Evolutionary conservation across 1,139 yeast genomes (phyloP), one percentile per base, ranked within the genome.

Genomic region (Yamadazyma sp.): DNA sequence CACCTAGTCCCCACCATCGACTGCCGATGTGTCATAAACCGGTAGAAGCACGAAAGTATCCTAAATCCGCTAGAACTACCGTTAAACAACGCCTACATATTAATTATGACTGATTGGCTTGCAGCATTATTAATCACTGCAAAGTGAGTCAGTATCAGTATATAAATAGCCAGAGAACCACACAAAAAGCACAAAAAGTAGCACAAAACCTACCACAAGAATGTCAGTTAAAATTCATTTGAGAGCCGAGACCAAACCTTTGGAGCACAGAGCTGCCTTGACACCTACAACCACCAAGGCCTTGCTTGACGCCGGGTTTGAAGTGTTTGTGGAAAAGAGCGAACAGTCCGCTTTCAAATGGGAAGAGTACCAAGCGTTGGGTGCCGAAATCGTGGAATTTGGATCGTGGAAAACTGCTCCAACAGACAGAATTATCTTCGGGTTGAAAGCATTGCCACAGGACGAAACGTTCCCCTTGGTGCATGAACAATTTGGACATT

Each of bases 401-500:
- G 96, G 95, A 30, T 86, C 96, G 5, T 92, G 98, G 99, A 79
- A 77, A 51, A 58, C 69, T 38, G 98, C 98, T 33, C 98, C 98
- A 47, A 75, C 75, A 51, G 95, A 91, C 53, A 79, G 97, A 61
- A 80, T 91, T 46, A 87, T 94, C 51, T 74, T 87, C 54, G 99
- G 98, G 1, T 80, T 94, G 67, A 92, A 92, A 70, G 98, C 94
- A 66, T 76, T 92, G 60, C 97, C 96, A n/a, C n/a, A n/a, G 27
- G 98, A 91, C 67, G 68, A 70, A 41, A 73, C 81, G 25, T 92
- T 91, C 78, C 98, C 98, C 27, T 76, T 92, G 49, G 77, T 85
- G 38, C 98, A 94, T 62, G 95, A 91, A 63, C 98, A 91, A 68
- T 92, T 92, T 69, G 98, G 98, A 37, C 99, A 92, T 66, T 94